Percentiles rank a stretch among this genome's conserved stretches.
Conservation (phyloP, 331 rosid genomes). For the Quercus phellos region DNA sequence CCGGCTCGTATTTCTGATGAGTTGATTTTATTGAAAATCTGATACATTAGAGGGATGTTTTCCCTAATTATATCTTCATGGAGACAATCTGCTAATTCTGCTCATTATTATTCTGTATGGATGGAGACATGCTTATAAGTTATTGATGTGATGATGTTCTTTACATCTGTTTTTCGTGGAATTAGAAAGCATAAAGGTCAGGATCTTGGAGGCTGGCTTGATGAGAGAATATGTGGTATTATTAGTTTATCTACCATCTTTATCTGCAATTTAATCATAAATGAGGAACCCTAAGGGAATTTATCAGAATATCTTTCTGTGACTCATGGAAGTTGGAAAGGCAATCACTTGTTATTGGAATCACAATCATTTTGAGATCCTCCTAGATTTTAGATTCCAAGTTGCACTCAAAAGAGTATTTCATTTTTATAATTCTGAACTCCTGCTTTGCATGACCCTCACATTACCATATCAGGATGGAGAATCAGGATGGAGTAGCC, state of each 20-base stretch:
- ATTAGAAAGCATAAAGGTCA: background rate
- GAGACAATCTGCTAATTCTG: background rate
- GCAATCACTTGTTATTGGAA: background rate
- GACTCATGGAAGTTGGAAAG: background rate
- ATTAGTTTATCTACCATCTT: background rate
- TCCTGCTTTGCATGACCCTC: background rate
- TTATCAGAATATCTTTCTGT: background rate
- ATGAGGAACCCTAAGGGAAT: background rate
- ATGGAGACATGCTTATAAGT: background rate
- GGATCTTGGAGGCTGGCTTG: background rate
- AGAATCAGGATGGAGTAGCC: conserved; percentile 98
- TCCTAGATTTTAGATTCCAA: background rate
- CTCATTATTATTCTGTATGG: background rate
- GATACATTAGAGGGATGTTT: background rate
- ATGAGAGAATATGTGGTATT: background rate
- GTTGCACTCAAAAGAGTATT: background rate
- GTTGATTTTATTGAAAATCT: background rate
- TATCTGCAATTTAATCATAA: background rate
- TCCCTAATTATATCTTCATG: background rate
- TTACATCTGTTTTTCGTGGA: background rate
- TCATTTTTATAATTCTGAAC: conserved; percentile 10
- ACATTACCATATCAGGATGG: conserved; percentile 61
- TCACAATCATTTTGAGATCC: background rate
- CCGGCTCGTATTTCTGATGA: background rate
- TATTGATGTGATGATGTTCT: background rate